These are phyloP conservation scores for Trypanosoma brucei DNA, from an alignment of 208 protist genomes.

Conservation along the genomic window DNA sequence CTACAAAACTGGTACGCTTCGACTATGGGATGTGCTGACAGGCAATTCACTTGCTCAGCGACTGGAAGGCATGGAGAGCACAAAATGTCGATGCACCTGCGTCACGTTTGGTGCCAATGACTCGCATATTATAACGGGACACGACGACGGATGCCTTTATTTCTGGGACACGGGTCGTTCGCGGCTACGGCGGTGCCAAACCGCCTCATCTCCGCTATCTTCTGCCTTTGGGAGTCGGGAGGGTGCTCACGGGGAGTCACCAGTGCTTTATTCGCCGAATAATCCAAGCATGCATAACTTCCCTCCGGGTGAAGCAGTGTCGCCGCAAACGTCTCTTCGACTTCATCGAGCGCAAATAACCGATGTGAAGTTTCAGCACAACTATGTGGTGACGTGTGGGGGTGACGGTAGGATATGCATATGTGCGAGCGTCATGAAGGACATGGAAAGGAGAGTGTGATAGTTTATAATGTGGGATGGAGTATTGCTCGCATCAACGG, in stretches of 20 bases:
- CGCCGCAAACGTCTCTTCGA: slow-evolving; percentile 28
- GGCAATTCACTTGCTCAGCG: slow-evolving; percentile 47
- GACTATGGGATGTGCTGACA: slow-evolving; percentile 71
- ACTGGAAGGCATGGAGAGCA: slow-evolving; percentile 58
- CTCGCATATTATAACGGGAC: slow-evolving; percentile 55
- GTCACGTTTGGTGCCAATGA: slow-evolving; percentile 57
- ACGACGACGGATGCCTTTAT: slow-evolving; percentile 66
- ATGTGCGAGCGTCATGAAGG: slow-evolving; percentile 24
- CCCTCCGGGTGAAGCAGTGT: slow-evolving; percentile 14
- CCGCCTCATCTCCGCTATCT: not conserved
- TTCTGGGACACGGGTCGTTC: slow-evolving; percentile 52
- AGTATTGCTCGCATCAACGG: no score
- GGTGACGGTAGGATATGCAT: slow-evolving; percentile 63
- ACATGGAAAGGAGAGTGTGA: not conserved
- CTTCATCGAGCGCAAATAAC: slow-evolving; percentile 51
- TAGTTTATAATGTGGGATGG: not conserved
- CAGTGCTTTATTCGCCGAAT: slow-evolving; percentile 3
- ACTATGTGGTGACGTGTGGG: slow-evolving; percentile 58
- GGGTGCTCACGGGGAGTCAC: slow-evolving; percentile 7
- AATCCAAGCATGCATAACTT: slow-evolving; percentile 15
- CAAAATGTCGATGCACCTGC: slow-evolving; percentile 40
- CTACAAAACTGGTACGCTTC: slow-evolving; percentile 61
- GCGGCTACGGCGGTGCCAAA: not conserved
- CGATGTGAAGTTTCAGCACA: slow-evolving; percentile 65
- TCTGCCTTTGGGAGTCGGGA: not conserved